These are phyloP conservation scores for Erucastrum elatum DNA, from an alignment of 345 rosid species.

Conservation along the genomic window DNA sequence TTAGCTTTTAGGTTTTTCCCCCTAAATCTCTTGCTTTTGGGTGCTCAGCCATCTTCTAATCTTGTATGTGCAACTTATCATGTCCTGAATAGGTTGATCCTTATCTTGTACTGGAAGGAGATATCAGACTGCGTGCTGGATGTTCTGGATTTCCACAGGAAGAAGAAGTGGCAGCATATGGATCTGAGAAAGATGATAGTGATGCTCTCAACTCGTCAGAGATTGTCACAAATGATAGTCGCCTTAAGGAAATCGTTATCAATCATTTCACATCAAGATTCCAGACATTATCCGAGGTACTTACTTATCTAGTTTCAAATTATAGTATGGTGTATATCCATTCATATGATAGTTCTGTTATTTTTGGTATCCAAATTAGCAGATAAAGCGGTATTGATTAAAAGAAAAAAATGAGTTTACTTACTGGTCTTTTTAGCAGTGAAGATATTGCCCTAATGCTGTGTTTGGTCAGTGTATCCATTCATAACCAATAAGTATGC, in stretches of 20 bases:
- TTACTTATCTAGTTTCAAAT: conserved; percentile 16
- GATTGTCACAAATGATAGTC: conserved; percentile 50
- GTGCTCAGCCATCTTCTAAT: conserved; percentile 9
- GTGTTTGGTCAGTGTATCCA: conserved; percentile 3
- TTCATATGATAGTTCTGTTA: background rate
- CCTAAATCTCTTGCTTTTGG: background rate
- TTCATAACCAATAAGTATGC: no score
- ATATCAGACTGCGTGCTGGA: conserved; percentile 58
- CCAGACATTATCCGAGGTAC: conserved; percentile 70
- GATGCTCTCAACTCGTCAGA: conserved; percentile 51
- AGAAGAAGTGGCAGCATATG: conserved; percentile 46
- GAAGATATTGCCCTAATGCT: conserved; percentile 3
- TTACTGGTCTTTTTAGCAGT: conserved; percentile 6
- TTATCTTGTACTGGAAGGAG: conserved; percentile 61
- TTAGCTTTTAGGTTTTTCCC: conserved; percentile 49
- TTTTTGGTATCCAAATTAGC: conserved; percentile 8
- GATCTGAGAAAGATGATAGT: conserved; percentile 44
- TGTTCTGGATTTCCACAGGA: conserved; percentile 41
- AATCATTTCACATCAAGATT: conserved; percentile 57
- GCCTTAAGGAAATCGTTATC: conserved; percentile 59
- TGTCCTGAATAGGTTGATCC: conserved; percentile 73
- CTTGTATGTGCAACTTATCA: conserved; percentile 20
- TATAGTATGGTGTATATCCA: background rate
- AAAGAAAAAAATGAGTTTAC: background rate
- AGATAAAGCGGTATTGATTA: conserved; percentile 1